Base-by-base conservation (phyloP, 352 stramenopile genomes). In the Phytophthora fragariaefolia region DNA sequence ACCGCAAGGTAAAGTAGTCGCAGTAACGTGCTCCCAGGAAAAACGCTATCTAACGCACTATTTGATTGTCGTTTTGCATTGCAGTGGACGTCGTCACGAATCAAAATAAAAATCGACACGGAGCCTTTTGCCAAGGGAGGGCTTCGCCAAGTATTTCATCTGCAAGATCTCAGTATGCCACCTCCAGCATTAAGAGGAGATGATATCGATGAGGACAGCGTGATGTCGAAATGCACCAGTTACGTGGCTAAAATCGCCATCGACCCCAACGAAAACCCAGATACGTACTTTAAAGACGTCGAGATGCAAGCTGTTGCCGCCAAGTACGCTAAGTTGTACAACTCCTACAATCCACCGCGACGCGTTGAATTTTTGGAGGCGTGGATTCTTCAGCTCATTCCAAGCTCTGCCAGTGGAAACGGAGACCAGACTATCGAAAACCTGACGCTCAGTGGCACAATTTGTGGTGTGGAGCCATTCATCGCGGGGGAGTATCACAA, bases 201-300 rank as follows among this genome's bases (percentile, higher is more conserved):
- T 5, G 58, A 66, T 20, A 23, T 42, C 13, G 52, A 73, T 6
- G 64, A 68, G 10, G 66, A 78, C 26, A 73, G 51, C 52, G 61
- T 69, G 10, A 65, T 69, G 52, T 62, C 56, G n/a, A 72, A 72
- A 26, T 78, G 67, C 17, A 76, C 71, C 1, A 79, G 58, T 34
- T 93, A 92, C 49, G 87, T 95, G 46, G 85, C 85, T 13, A 95
- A 95, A 63, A 81, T 95, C 15, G 83, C 85, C 3, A 93, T 95
- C 17, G 77, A 95, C 42, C 75, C 79, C 17, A 79, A 92, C 27
- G 85, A 93, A 74, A 82, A 93, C 32, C 83, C 85, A 2, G 85
- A 90, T 38, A 94, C 87, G 43, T 95, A 95, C 49, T 95, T 95
- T 62, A 80, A 86, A 22, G 87, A 95, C 36, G 87, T 95, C 8